Conservation (phyloP, 768 basidiomycete genomes). For the Antrodiella citrinella region DNA sequence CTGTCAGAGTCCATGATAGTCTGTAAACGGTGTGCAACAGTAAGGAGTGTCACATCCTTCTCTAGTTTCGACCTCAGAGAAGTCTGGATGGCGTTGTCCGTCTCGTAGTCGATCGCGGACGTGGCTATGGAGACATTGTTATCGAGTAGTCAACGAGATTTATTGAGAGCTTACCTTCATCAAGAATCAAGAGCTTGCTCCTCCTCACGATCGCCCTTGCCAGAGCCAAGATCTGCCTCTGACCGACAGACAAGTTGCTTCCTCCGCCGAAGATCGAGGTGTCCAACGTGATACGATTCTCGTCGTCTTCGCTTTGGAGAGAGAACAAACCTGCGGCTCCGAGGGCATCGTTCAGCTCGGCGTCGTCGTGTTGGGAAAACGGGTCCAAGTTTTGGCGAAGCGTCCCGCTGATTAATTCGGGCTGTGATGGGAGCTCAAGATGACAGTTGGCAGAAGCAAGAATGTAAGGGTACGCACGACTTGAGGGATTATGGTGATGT, state of each 20-base stretch:
- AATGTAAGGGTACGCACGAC: constrained; percentile 25
- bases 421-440: constrained; percentile 23
- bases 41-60: constrained; percentile 41
- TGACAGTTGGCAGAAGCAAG: constrained; percentile 10
- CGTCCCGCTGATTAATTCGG: constrained; percentile 47
- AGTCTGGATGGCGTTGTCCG: constrained; percentile 48
- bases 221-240: constrained; percentile 52
- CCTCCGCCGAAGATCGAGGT: constrained; percentile 36
- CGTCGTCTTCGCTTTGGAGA: constrained; percentile 29
- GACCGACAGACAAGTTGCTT: constrained; percentile 45
- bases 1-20: constrained; percentile 59
- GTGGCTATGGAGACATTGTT: constrained; percentile 25
- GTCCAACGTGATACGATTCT: constrained; percentile 35
- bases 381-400: constrained; percentile 57
- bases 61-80: constrained; percentile 41
- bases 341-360: constrained; percentile 39
- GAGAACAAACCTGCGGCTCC: constrained; percentile 39
- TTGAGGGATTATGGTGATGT: constrained; percentile 56
- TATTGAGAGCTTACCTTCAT: constrained; percentile 35
- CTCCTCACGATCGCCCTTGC: constrained; percentile 51
- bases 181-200: constrained; percentile 50
- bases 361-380: constrained; percentile 46
- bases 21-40: constrained; percentile 49
- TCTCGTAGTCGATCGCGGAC: constrained; percentile 47
- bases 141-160: not conserved